phyloP scores from a whole-genome alignment of 345 rosid species.

The Populus deltoides region DNA sequence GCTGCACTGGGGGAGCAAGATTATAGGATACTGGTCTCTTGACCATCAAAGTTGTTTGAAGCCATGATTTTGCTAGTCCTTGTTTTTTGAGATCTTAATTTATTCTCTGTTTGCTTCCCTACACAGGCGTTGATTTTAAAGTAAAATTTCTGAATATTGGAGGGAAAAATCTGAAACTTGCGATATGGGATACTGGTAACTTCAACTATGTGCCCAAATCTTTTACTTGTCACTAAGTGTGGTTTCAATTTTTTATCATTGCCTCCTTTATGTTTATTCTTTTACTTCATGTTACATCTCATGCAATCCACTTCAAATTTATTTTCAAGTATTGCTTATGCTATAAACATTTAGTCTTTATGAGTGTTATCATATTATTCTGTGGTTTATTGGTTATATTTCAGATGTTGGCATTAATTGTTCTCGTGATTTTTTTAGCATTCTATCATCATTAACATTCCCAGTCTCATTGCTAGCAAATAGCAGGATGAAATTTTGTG shows the following conservation, averaged over 20 bases:
- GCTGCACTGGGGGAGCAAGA: background rate
- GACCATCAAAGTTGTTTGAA: background rate
- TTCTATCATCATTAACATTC: background rate
- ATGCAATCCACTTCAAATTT: background rate
- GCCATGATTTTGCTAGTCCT: background rate
- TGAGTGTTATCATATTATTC: background rate
- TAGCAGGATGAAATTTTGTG: background rate
- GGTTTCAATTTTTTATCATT: background rate
- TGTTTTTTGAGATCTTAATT: background rate
- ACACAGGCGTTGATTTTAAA: slow-evolving; percentile 92
- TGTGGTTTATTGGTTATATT: background rate
- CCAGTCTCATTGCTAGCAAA: background rate
- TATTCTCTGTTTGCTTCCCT: background rate
- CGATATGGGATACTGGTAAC: slow-evolving; percentile 93
- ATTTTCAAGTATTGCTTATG: background rate
- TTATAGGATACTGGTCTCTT: background rate
- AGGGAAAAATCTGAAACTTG: slow-evolving; percentile 87
- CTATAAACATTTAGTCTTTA: background rate
- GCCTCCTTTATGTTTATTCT: background rate
- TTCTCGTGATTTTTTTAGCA: background rate
- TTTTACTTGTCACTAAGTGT: background rate
- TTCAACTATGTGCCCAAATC: background rate
- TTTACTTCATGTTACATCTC: background rate
- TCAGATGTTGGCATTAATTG: background rate
- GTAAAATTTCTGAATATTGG: slow-evolving; percentile 71